Evolutionary conservation across 177 flowering plant genomes (phyloP).

Genomic region (Vitis hybrid): DNA sequence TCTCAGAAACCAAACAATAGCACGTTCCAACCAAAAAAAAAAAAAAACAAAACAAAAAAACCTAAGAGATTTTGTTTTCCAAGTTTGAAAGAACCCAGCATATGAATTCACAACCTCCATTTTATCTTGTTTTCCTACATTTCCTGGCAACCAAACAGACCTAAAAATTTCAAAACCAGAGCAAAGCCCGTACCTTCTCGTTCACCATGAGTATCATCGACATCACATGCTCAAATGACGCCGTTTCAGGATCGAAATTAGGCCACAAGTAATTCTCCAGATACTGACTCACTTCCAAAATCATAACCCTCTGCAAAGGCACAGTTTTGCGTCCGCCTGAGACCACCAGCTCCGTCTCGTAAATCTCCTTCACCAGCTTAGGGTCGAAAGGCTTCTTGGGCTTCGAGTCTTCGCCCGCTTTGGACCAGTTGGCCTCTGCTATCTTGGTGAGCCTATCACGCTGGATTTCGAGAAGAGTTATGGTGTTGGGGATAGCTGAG

Average conservation of each 20-base stretch:
- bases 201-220: conserved; percentile 97
- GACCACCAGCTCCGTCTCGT: conserved; percentile 69
- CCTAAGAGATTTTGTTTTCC: background rate
- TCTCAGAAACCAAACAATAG: no score
- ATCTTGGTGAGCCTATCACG: conserved; percentile 77
- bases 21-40: background rate
- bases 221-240: conserved; percentile 95
- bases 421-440: conserved; percentile 74
- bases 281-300: no score
- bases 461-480: conserved; percentile 80
- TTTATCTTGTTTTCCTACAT: background rate
- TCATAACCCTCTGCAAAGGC: conserved; percentile 90
- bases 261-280: conserved; percentile 94
- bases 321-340: conserved; percentile 63
- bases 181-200: conserved; percentile 66
- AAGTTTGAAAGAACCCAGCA: no score
- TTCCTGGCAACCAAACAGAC: background rate
- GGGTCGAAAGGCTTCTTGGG: conserved; percentile 42
- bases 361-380: conserved; percentile 80
- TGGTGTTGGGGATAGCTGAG: conserved; percentile 47
- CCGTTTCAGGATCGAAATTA: conserved; percentile 69
- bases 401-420: conserved; percentile 25
- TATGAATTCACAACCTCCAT: no score
- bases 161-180: background rate
- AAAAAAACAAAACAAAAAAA: background rate